Conservation (phyloP, 495 filamentous ascomycete genomes). For the Neurospora sp. region DNA sequence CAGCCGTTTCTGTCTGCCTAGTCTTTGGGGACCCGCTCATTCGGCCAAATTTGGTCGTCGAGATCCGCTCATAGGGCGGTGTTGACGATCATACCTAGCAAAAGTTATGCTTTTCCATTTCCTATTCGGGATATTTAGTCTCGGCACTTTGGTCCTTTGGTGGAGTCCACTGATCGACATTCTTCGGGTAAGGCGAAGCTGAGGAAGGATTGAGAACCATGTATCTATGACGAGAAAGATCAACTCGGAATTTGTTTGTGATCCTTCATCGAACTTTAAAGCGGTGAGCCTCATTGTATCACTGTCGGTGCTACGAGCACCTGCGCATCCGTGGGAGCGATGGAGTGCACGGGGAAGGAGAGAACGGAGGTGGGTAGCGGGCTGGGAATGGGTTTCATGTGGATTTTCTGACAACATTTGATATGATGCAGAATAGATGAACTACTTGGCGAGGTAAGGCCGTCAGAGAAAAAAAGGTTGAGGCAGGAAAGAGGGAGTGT, state of each 20-base stretch:
- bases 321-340: neutral
- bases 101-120: neutral
- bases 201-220: neutral
- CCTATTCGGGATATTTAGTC: neutral
- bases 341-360: neutral
- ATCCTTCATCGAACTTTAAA: neutral
- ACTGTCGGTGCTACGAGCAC: neutral
- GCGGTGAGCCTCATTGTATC: neutral
- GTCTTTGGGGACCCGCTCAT: neutral
- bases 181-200: neutral
- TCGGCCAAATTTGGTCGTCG: neutral
- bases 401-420: too few relatives aligned
- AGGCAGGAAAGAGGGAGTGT: neutral
- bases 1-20: neutral
- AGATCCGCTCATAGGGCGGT: neutral
- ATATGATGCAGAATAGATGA: neutral
- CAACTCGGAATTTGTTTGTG: neutral
- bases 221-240: neutral
- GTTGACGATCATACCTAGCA: neutral
- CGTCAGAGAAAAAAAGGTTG: neutral
- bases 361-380: neutral
- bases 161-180: neutral
- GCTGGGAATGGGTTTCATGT: neutral
- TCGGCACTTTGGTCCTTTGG: neutral
- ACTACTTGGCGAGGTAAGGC: neutral